phyloP scores from a whole-genome alignment of 345 rosid species.

The Eucalyptus marginata region DNA sequence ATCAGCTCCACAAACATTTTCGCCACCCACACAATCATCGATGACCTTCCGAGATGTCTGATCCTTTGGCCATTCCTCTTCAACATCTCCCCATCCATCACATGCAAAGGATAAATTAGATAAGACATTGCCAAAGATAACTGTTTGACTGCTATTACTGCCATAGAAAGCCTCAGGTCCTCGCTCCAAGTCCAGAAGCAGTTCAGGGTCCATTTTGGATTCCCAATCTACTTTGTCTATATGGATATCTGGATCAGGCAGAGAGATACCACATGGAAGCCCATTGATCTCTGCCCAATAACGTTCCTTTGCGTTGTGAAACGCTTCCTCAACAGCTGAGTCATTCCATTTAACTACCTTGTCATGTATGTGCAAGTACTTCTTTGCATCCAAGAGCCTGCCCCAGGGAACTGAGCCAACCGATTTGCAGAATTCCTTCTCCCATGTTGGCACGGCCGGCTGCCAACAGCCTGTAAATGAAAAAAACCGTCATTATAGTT shows the following conservation, averaged over 20 bases:
- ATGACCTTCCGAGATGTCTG: background rate
- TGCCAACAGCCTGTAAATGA: background rate
- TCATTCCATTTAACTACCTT: conserved; percentile 29
- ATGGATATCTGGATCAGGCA: conserved; percentile 26
- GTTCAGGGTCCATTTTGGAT: conserved; percentile 12
- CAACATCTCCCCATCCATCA: background rate
- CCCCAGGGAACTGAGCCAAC: background rate
- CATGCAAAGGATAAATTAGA: background rate
- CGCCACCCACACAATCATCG: background rate
- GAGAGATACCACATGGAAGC: conserved; percentile 11
- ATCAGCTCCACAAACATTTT: background rate
- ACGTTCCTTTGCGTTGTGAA: conserved; percentile 28
- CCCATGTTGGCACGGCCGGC: conserved; percentile 2
- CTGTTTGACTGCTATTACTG: background rate
- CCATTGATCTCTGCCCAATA: conserved; percentile 31
- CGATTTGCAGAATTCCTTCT: background rate
- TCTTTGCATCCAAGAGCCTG: background rate
- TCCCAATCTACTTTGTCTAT: conserved; percentile 38
- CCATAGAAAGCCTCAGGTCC: background rate
- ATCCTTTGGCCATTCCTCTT: background rate
- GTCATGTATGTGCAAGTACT: background rate
- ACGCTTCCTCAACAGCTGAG: conserved; percentile 38
- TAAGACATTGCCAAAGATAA: conserved; percentile 15
- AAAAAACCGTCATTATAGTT: background rate
- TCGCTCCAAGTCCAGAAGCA: conserved; percentile 24